These are phyloP conservation scores for Lentinus polychrous DNA, from an alignment of 1,284 basidiomycete genomes.

Conservation along the genomic window DNA sequence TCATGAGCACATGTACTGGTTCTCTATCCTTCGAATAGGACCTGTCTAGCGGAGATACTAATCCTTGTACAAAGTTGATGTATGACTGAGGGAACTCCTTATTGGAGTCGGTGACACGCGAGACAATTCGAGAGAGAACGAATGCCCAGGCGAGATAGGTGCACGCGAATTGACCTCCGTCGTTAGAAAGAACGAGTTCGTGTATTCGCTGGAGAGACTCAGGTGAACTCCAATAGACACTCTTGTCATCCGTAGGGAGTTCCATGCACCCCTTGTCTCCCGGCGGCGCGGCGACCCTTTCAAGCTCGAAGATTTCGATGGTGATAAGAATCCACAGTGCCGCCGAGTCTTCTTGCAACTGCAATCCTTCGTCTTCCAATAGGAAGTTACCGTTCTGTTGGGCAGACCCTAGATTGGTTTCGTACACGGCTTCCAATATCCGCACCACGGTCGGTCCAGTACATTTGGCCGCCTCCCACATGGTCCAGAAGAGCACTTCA, in stretches of 20 bases:
- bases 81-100: conserved; percentile 49
- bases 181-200: conserved; percentile 50
- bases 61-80: conserved; percentile 46
- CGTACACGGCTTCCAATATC: conserved; percentile 61
- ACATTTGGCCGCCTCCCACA: conserved; percentile 74
- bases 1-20: conserved; percentile 46
- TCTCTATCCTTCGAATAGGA: conserved; percentile 49
- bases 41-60: conserved; percentile 33
- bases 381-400: conserved; percentile 67
- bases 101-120: conserved; percentile 31
- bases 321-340: conserved; percentile 73
- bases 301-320: conserved; percentile 76
- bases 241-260: conserved; percentile 23
- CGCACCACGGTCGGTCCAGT: conserved; percentile 52
- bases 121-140: conserved; percentile 56
- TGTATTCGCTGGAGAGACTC: conserved; percentile 54
- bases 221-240: conserved; percentile 54
- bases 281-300: conserved; percentile 52
- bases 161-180: conserved; percentile 56
- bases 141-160: conserved; percentile 76
- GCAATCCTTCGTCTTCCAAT: conserved; percentile 65
- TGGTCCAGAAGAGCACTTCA: conserved; percentile 80
- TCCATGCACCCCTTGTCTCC: conserved; percentile 17
- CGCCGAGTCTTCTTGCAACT: conserved; percentile 60
- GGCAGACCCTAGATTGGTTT: conserved; percentile 56